Conservation (phyloP, 2,329 filamentous ascomycete genomes). For the Beauveria brongniartii region DNA sequence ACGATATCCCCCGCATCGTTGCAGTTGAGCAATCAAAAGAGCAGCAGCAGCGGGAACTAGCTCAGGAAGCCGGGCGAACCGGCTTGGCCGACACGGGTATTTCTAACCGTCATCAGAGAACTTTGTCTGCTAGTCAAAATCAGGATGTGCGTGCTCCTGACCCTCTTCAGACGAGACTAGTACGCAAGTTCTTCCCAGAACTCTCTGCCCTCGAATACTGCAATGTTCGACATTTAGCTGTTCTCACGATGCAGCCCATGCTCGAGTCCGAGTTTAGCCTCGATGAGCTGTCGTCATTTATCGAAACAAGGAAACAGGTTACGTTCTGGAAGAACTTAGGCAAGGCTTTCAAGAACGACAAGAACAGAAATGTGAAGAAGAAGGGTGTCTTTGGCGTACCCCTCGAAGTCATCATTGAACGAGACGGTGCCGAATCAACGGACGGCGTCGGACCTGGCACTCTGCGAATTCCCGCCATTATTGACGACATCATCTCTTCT, state of each 20-base stretch:
- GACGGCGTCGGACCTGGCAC: slow-evolving; percentile 91
- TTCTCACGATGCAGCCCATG: slow-evolving; percentile 88
- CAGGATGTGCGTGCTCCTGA: slow-evolving; percentile 45
- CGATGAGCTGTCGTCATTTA: slow-evolving; percentile 84
- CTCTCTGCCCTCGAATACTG: slow-evolving; percentile 94
- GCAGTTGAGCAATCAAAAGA: slow-evolving; percentile 92
- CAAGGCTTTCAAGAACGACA: slow-evolving; percentile 88
- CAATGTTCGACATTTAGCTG: slow-evolving; percentile 89
- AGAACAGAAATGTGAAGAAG: slow-evolving; percentile 70
- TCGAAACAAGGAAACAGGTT: slow-evolving; percentile 79
- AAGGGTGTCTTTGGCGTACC: slow-evolving; percentile 91
- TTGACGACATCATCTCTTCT: slow-evolving; percentile 89
- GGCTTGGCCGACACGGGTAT: slow-evolving; percentile 35
- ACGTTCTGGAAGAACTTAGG: slow-evolving; percentile 99
- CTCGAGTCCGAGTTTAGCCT: slow-evolving; percentile 86
- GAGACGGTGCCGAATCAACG: slow-evolving; percentile 93
- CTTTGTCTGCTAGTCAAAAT: slow-evolving; percentile 45
- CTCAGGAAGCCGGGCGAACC: slow-evolving; percentile 59
- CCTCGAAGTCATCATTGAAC: slow-evolving; percentile 81
- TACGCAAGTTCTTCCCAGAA: slow-evolving; percentile 90
- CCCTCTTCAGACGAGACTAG: slow-evolving; percentile 42
- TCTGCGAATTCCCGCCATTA: slow-evolving; percentile 80
- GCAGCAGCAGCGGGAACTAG: slow-evolving; percentile 46
- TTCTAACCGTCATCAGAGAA: slow-evolving; percentile 59
- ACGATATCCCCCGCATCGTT: slow-evolving; percentile 93